A percentile compares a stretch with the other conserved stretches of the same genome.
Evolutionary conservation across 768 basidiomycete genomes (phyloP).

Genomic region (Gelatoporia subvermispora): DNA sequence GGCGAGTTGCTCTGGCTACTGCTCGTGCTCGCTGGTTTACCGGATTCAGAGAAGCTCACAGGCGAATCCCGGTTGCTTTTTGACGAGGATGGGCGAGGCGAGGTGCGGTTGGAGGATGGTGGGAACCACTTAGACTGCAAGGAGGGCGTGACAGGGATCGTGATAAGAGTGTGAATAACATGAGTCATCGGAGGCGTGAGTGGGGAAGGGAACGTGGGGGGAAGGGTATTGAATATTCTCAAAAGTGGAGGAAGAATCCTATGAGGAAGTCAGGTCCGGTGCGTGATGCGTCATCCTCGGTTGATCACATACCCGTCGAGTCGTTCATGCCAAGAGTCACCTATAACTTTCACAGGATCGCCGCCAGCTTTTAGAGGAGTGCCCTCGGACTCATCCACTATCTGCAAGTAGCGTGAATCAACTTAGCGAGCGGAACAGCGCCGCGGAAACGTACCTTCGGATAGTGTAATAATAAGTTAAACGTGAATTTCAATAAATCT

Average conservation of each 20-base stretch:
- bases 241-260: slow-evolving; percentile 73
- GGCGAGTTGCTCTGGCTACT: slow-evolving; percentile 12
- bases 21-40: slow-evolving; percentile 6
- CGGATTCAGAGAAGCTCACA: slow-evolving; percentile 31
- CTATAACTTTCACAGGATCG: slow-evolving; percentile 45
- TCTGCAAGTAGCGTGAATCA: slow-evolving; percentile 5
- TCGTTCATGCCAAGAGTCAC: slow-evolving; percentile 70
- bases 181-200: slow-evolving; percentile 72
- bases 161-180: slow-evolving; percentile 76
- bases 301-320: slow-evolving; percentile 66
- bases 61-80: slow-evolving; percentile 24
- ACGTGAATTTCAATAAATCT: slow-evolving; percentile 81
- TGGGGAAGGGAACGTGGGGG: slow-evolving; percentile 56
- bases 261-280: background rate
- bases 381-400: slow-evolving; percentile 15
- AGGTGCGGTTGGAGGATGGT: slow-evolving; percentile 21
- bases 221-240: slow-evolving; percentile 62
- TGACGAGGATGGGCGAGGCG: slow-evolving; percentile 29
- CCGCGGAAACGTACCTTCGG: slow-evolving; percentile 52
- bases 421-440: slow-evolving; percentile 1
- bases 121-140: slow-evolving; percentile 63
- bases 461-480: slow-evolving; percentile 78
- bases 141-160: slow-evolving; percentile 60
- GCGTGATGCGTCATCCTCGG: background rate
- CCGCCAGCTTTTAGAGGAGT: slow-evolving; percentile 8